Base-by-base conservation (phyloP, 176 grass and related monocot species). In the Stipa capillata region DNA sequence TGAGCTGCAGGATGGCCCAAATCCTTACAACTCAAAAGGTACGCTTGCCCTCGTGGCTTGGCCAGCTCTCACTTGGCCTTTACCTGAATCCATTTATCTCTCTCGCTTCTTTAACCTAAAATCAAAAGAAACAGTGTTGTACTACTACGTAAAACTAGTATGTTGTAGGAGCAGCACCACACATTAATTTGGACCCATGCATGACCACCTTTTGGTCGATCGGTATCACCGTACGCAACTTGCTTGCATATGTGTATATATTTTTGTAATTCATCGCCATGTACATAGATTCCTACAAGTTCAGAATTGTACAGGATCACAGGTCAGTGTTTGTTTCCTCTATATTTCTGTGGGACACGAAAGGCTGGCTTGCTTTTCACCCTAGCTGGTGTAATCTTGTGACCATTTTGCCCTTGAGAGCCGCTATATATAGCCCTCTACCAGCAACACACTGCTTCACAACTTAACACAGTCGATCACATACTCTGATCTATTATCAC, bases 21-120 rank as follows among this genome's bases (percentile, higher is more conserved):
- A 50, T 42, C 64, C 80, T 87, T 79, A 79, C 63, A 83, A 81
- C 74, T 81, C 78, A 84, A 51, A 88, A 86, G 66, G 76, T 35
- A 15, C 37, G 56, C 12, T 67, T 20, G 43, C 85, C 85, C 74
- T 57, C 73, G 49, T 78, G 85, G 65, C 65, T 39, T 47, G 47
- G 47, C 54, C 73, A 71, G 44, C 54, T 76, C 64, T 10, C 3
- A 4, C 43, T 47, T 83, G 79, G 73, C 73, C 28, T 72, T 47
- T 83, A 69, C 51, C 56, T 53, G 25, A 11, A 29, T n/a, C 4
- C 1, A 45, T 39, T 7, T 20, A 23, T 25, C 9, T 14, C 10
- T 16, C 65, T 20, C 13, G 16, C 1, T 21, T 12, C n/a, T 54
- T 5, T 13, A 25, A 17, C 20, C 15, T 10, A 59, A 44, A n/a